These are phyloP conservation scores for Solioccasus polychromus DNA, from an alignment of 768 basidiomycete species.

Conservation along the genomic window DNA sequence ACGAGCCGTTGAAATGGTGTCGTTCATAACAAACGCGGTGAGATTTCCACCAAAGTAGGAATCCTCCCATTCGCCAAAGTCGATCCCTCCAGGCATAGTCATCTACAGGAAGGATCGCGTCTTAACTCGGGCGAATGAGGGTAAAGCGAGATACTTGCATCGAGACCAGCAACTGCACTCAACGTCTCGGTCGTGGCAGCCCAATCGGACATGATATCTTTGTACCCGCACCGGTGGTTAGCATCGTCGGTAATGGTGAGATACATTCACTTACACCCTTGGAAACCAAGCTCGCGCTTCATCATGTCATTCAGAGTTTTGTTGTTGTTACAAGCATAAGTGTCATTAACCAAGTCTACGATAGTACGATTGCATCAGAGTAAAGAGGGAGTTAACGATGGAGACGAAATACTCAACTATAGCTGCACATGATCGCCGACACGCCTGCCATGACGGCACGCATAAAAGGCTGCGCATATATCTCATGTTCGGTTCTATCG, in stretches of 20 bases:
- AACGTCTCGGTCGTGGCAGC: conserved; percentile 45
- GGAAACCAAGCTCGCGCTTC: conserved; percentile 66
- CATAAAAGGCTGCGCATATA: conserved; percentile 56
- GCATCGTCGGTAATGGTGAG: too few species aligned
- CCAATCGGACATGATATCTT: conserved; percentile 63
- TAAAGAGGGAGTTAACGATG: too few species aligned
- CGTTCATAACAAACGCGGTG: conserved; percentile 55
- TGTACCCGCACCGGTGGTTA: too few species aligned
- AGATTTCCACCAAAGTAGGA: conserved; percentile 61
- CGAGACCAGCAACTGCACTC: conserved; percentile 58
- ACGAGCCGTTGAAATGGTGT: conserved; percentile 54
- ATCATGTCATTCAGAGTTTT: conserved; percentile 57
- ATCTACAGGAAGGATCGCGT: conserved; percentile 41
- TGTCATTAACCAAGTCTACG: conserved; percentile 58
- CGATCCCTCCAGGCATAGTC: conserved; percentile 71
- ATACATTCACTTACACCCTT: conserved; percentile 57
- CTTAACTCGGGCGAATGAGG: not conserved
- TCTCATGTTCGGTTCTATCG: conserved; percentile 49
- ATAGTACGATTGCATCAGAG: too few species aligned
- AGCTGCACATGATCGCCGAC: conserved; percentile 65
- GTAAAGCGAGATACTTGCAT: conserved; percentile 37
- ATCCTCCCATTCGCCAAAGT: conserved; percentile 31
- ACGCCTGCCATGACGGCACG: conserved; percentile 64
- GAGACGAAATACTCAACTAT: conserved; percentile 39
- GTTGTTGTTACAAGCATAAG: conserved; percentile 63